These are phyloP conservation scores for Boletellus sp. DNA, from an alignment of 1,284 basidiomycete genomes.

Conservation along the genomic window DNA sequence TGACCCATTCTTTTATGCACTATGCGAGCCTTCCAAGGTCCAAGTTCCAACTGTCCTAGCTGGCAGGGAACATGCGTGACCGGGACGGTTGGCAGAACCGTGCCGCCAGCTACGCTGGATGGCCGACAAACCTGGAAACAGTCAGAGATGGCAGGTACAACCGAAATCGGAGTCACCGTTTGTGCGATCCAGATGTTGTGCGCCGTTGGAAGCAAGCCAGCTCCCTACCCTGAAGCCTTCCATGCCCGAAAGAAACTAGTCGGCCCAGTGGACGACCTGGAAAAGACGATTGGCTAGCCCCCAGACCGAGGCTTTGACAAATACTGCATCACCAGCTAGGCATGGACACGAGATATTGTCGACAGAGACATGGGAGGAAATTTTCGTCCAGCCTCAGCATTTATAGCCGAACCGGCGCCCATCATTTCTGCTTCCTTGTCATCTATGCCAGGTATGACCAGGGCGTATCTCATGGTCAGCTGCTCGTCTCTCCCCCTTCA, in stretches of 20 bases:
- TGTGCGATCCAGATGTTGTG: not conserved
- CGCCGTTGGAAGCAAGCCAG: not conserved
- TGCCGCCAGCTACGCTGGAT: not conserved
- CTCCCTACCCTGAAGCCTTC: no score
- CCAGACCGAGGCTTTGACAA: no score
- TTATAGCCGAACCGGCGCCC: slow-evolving; percentile 2
- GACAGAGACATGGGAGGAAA: not conserved
- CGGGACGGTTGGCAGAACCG: slow-evolving; percentile 4
- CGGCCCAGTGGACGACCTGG: no score
- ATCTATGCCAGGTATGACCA: no score
- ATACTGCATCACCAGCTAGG: not conserved
- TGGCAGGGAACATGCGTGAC: not conserved
- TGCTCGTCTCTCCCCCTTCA: no score
- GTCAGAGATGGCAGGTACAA: no score
- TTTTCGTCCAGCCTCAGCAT: not conserved
- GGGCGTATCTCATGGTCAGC: no score
- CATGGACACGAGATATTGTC: not conserved
- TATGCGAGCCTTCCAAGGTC: slow-evolving; percentile 10
- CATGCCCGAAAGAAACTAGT: no score
- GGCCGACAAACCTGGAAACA: not conserved
- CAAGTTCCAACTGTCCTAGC: not conserved
- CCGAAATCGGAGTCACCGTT: no score
- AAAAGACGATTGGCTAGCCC: no score
- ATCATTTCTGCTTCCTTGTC: not conserved
- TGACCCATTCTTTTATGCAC: no score